Evolutionary conservation across 352 stramenopile genomes (phyloP).

Genomic region (Phytopythium montanum): DNA sequence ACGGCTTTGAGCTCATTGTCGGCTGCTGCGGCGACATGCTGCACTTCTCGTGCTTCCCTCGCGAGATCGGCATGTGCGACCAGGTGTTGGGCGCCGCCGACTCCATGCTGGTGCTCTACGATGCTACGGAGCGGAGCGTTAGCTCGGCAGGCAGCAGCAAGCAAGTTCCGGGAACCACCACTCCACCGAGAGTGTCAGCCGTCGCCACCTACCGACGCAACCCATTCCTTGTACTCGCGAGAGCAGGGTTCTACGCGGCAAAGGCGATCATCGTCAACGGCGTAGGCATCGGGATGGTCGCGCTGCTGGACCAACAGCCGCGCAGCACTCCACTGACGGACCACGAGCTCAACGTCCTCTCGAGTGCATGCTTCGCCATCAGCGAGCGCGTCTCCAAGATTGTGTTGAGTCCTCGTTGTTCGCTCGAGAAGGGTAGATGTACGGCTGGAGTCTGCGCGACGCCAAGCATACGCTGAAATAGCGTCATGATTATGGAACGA

Average conservation of each 20-base stretch:
- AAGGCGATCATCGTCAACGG: conserved; percentile 10
- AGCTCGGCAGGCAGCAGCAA: not conserved
- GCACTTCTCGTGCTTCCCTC: conserved; percentile 22
- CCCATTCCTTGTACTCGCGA: conserved; percentile 15
- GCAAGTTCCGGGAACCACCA: not conserved
- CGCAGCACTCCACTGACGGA: conserved; percentile 3
- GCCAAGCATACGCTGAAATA: conserved; percentile 1
- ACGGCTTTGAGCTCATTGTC: conserved; percentile 18
- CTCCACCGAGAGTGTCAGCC: not conserved
- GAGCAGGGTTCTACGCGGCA: conserved; percentile 22
- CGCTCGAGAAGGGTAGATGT: not conserved
- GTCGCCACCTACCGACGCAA: conserved; percentile 18
- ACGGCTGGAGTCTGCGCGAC: not conserved
- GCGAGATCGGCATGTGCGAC: conserved; percentile 30
- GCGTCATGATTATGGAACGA: not conserved
- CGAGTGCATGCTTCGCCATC: conserved; percentile 3
- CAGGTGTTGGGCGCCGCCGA: conserved; percentile 12
- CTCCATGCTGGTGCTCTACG: conserved; percentile 10
- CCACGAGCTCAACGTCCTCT: conserved; percentile 1
- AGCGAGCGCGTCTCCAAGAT: conserved; percentile 6
- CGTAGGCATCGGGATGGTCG: conserved; percentile 18
- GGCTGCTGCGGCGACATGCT: conserved; percentile 17
- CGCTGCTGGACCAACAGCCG: conserved; percentile 13
- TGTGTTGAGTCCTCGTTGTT: not conserved
- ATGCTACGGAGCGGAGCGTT: not conserved